Base-by-base conservation (phyloP, 768 basidiomycete species). In the Obba rivulosa region DNA sequence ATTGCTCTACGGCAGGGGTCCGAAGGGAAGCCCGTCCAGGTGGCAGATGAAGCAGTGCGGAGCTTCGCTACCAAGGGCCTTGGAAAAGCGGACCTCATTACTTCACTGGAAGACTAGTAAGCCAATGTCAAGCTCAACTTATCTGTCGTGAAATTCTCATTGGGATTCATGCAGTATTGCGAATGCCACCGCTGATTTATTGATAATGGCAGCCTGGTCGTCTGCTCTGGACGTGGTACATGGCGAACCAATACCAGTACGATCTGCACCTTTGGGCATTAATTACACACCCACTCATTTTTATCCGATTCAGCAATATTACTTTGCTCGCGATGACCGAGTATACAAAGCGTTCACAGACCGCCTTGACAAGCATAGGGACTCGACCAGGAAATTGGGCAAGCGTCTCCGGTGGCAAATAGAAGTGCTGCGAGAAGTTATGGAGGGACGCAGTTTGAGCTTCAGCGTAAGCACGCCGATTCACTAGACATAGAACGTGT, bases 301-400 rank as follows among this genome's bases (percentile, higher is more conserved):
- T 34, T 28, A n/a, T n/a, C n/a, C n/a, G n/a, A n/a, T n/a, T 44
- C 57, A 91, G 89, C 77, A 82, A n/a, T 93, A 87, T 53, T 92
- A 86, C 59, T 98, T 98, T 60, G 95, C 94, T 38, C 79, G 95
- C 18, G 95, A 98, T 65, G 86, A 92, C 52, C 81, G 94, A 31
- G 81, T 89, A 13, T 87, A 85, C 65, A 83, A 76, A 54, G 78
- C 82, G 2, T 87, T 92, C 50, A 57, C 61, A 18, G 73, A 77
- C 57, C 75, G 59, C 48, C 50, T 70, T 24, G 64, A 64, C 23
- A 52, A 53, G 43, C 57, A 77, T 49, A 60, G 57, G 40, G 67
- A 69, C 4, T 77, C 83, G 21, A 66, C 76, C 35, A 70, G 66
- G 37, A 69, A 69, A 25, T 64, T 80, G 18, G 75, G 69, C 47